Evolutionary conservation across 176 grass and related monocot genomes (phyloP), one percentile per base, ranked within the genome.

Genomic region (Musa schizocarpa): DNA sequence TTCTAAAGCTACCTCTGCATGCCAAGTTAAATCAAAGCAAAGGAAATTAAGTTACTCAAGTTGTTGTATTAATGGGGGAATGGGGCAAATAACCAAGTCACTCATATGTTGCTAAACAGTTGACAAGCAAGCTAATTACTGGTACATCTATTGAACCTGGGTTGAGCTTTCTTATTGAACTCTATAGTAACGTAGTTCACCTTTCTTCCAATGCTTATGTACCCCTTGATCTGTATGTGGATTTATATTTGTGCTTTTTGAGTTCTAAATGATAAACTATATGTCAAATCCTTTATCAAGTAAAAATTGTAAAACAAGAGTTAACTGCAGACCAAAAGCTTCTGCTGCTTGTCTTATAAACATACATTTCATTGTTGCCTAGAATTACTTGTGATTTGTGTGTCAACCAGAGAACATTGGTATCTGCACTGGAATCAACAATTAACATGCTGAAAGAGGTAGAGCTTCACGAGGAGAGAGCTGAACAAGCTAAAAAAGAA

Each of bases 381-480:
- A 16, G 9, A 57, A 14, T 16, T 20, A 13, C 49, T 54, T 27
- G 8, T 64, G 9, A 19, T 63, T 21, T 77, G 29, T 70, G 29
- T 51, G 23, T 57, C 20, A 17, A 56, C 54, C 24, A 92, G 90
- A 84, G 84, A 64, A 85, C 79, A 79, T 72, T 92, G 58, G 26
- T 81, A 76, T 80, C 84, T 59, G 73, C 73, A 56, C 52, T 85
- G 58, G 77, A 85, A 67, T 82, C 79, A 58, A 65, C 86, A 75
- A 85, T 73, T 43, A 83, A 83, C 67, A 85, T 89, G 84, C 77
- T 89, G 70, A 81, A 83, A 73, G 77, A 92, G 54, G 90, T 85
- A 16, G 79, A 85, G 58, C 73, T 83, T 82, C 79, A 80, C 78
- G 87, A 92, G 79, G 84, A 85, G 82, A 87, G 77, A 49, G 86